Conservation (phyloP, 768 basidiomycete genomes). For the Lyophyllum atratum region DNA sequence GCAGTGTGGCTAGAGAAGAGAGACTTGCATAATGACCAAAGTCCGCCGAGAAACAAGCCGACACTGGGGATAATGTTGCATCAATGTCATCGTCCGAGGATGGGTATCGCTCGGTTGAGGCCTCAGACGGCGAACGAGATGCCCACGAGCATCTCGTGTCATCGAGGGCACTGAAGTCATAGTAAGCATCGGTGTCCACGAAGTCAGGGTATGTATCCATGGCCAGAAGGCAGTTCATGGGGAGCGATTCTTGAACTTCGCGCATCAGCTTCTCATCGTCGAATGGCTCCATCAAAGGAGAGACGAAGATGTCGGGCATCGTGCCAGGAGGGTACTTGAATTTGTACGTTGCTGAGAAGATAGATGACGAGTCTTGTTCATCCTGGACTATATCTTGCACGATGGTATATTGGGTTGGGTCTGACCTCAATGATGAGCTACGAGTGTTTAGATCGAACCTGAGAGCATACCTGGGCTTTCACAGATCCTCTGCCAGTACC, state of each 20-base stretch:
- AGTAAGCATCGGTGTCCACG: slow-evolving; percentile 15
- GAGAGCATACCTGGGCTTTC: slow-evolving; percentile 49
- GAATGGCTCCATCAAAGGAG: slow-evolving; percentile 13
- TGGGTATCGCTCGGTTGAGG: slow-evolving; percentile 15
- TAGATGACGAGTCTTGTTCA: slow-evolving; percentile 24
- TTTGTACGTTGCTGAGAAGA: slow-evolving; percentile 61
- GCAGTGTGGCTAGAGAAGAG: not conserved
- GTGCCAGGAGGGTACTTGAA: slow-evolving; percentile 43
- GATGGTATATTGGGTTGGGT: slow-evolving; percentile 68
- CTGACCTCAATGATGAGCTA: slow-evolving; percentile 33
- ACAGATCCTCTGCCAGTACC: slow-evolving; percentile 64
- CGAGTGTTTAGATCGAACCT: not conserved
- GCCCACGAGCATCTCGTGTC: slow-evolving; percentile 12
- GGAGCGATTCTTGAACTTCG: slow-evolving; percentile 15
- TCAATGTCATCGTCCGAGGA: slow-evolving; percentile 18
- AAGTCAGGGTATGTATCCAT: slow-evolving; percentile 18
- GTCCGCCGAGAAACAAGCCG: slow-evolving; percentile 30
- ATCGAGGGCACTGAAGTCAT: slow-evolving; percentile 11
- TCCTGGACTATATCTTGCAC: slow-evolving; percentile 59
- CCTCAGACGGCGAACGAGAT: slow-evolving; percentile 13
- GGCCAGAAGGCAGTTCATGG: slow-evolving; percentile 21
- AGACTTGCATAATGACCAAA: slow-evolving; percentile 35
- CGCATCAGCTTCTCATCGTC: slow-evolving; percentile 13
- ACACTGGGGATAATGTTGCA: slow-evolving; percentile 20
- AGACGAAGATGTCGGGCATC: slow-evolving; percentile 8